Evolutionary conservation across 2,329 filamentous ascomycete species (phyloP).

Genomic region (Bipolaris victoriae): DNA sequence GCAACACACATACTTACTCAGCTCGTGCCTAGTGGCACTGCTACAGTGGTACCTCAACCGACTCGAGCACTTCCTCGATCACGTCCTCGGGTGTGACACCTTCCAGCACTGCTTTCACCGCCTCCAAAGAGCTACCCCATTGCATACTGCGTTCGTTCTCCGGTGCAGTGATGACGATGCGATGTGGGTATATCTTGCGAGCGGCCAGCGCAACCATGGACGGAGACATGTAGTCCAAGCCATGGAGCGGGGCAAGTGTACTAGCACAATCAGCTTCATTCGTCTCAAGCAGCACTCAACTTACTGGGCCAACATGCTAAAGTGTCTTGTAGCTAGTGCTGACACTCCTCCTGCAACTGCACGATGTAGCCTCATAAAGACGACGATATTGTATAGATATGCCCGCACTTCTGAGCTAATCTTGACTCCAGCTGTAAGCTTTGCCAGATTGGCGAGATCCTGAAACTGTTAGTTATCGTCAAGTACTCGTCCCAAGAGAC

Average conservation of each 20-base stretch:
- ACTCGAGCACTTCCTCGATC: slow-evolving; percentile 63
- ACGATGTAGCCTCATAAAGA: slow-evolving; percentile 86
- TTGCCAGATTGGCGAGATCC: slow-evolving; percentile 65
- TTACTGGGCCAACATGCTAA: slow-evolving; percentile 69
- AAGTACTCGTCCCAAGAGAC: slow-evolving; percentile 9
- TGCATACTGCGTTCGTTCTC: slow-evolving; percentile 85
- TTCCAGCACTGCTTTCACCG: slow-evolving; percentile 71
- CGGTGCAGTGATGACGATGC: slow-evolving; percentile 72
- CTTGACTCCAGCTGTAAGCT: slow-evolving; percentile 63
- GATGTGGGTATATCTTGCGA: slow-evolving; percentile 86
- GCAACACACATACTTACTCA: slow-evolving; percentile 37
- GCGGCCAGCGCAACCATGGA: slow-evolving; percentile 82
- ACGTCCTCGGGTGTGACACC: slow-evolving; percentile 62
- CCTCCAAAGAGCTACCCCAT: slow-evolving; percentile 82
- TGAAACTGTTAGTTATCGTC: slow-evolving; percentile 16
- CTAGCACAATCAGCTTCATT: slow-evolving; percentile 48
- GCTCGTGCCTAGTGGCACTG: slow-evolving; percentile 8
- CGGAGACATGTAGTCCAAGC: slow-evolving; percentile 80
- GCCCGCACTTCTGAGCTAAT: slow-evolving; percentile 78
- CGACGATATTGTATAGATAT: slow-evolving; percentile 85
- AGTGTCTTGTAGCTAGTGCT: slow-evolving; percentile 77
- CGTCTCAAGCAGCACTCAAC: neutral
- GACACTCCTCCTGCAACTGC: slow-evolving; percentile 81
- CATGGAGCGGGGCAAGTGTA: slow-evolving; percentile 81
- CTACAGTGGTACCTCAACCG: slow-evolving; percentile 62